Conservation (phyloP, 371 early-diverging fungal genomes). For the Massospora cicadina region DNA sequence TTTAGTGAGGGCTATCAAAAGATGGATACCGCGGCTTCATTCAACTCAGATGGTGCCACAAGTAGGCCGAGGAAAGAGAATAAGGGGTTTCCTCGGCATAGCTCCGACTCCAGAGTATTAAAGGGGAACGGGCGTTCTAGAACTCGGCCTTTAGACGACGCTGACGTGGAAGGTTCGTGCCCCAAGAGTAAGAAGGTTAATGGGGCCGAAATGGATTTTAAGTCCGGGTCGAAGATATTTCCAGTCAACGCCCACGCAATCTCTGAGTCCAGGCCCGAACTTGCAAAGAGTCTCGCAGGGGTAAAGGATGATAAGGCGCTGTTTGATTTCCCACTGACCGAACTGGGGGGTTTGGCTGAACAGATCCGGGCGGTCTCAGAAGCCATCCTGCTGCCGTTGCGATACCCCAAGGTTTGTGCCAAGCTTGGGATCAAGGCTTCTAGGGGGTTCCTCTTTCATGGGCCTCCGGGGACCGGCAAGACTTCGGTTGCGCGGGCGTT, state of each 20-base stretch:
- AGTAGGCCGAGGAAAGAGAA: background rate
- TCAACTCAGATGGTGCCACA: too few relatives aligned
- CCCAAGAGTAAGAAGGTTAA: background rate
- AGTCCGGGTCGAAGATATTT: background rate
- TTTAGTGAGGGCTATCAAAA: too few relatives aligned
- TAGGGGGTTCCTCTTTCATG: constrained; percentile 73
- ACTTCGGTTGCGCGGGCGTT: constrained; percentile 95
- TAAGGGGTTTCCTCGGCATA: background rate
- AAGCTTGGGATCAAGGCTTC: constrained; percentile 41
- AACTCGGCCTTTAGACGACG: background rate
- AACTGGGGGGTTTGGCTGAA: constrained; percentile 35
- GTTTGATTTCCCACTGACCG: constrained; percentile 1
- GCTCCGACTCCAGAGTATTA: background rate
- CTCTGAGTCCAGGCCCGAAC: background rate
- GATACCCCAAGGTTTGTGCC: constrained; percentile 47
- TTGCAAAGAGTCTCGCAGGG: background rate
- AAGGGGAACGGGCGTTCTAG: background rate
- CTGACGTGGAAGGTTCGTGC: background rate
- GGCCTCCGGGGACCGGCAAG: constrained; percentile 99
- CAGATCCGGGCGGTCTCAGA: constrained; percentile 40
- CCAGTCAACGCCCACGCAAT: background rate
- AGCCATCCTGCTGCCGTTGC: constrained; percentile 51
- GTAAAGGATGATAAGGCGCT: background rate
- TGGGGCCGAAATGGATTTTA: background rate
- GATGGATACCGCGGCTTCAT: too few relatives aligned